Base-by-base conservation (phyloP, 257 asterid genomes). In the Fraxinus anomala region DNA sequence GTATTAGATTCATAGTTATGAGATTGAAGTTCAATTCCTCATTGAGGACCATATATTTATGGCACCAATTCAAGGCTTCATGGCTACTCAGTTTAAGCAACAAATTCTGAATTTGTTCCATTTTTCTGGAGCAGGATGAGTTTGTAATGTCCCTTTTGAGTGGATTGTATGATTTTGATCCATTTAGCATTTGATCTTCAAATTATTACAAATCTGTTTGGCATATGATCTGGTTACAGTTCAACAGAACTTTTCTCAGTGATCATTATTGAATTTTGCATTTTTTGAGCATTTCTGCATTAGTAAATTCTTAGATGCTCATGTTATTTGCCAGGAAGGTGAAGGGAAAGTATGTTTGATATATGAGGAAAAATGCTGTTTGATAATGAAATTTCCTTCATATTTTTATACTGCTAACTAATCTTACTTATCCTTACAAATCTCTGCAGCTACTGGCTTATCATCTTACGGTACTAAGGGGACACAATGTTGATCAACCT, bases 401-500 rank as follows among this genome's bases (percentile, higher is more conserved):
- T 12, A 42, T 2, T 3, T 10, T 11, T 24, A 9, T 23, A 9
- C 33, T 61, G 33, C 5, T 61, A 21, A 61, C 68, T 61, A 2
- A 61, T 68, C 51, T 76, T 10, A 17, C 42, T 80, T 24, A 40
- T 42, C 34, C 16, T 75, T 59, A 67, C 63, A 5, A 36, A 19
- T 21, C 66, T 80, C 28, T 86, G 82, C 92, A 95, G 99, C 88
- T 95, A 82, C 82, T 95, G 91, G 98, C 99, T 0, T 95, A 92
- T 86, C 99, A 95, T 78, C 92, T 95, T 59, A 95, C 99, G 14
- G 99, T 95, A 56, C 86, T 92, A 44, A 92, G 99, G 21, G 99
- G 99, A 79, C 86, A 87, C 89, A 90, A 95, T 21, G 99, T 95
- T n/a, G 99, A 95, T 76, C 99, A 95, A 85, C 99, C 99, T 8